phyloP scores from a whole-genome alignment of 768 basidiomycete genomes.

The Rhodosporidiobolus odoratus region DNA sequence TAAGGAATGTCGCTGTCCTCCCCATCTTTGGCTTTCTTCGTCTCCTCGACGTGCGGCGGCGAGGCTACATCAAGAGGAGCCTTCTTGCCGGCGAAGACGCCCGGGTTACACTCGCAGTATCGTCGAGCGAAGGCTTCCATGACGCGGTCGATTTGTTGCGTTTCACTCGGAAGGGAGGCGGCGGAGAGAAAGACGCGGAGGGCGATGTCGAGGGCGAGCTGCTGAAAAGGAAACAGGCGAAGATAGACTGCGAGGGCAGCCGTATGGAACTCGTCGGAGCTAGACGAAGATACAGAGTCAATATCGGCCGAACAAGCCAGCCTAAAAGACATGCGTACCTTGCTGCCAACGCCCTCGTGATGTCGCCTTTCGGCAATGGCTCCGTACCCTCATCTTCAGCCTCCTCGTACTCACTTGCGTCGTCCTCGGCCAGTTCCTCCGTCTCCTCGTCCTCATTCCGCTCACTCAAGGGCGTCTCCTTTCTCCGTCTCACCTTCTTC shows the following conservation, averaged over 20 bases:
- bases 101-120: constrained; percentile 76
- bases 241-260: constrained; percentile 68
- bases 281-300: constrained; percentile 44
- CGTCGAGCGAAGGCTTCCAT: constrained; percentile 88
- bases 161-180: constrained; percentile 84
- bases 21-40: constrained; percentile 43
- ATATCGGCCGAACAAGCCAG: not conserved
- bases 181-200: constrained; percentile 84
- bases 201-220: constrained; percentile 83
- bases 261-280: constrained; percentile 65
- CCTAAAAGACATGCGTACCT: constrained; percentile 53
- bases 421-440: constrained; percentile 38
- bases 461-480: not conserved
- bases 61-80: too few species aligned
- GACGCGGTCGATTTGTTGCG: constrained; percentile 96
- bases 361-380: constrained; percentile 52
- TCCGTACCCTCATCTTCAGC: not conserved
- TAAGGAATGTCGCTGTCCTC: constrained; percentile 61
- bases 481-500: constrained; percentile 1
- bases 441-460: not conserved
- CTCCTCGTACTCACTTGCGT: not conserved
- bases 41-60: too few species aligned
- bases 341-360: constrained; percentile 72
- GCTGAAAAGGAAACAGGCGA: constrained; percentile 65
- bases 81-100: constrained; percentile 56